A percentile compares a stretch with the other conserved stretches of the same genome.
phyloP scores from a whole-genome alignment of 441 rosid species.

The Capsella rubella region DNA sequence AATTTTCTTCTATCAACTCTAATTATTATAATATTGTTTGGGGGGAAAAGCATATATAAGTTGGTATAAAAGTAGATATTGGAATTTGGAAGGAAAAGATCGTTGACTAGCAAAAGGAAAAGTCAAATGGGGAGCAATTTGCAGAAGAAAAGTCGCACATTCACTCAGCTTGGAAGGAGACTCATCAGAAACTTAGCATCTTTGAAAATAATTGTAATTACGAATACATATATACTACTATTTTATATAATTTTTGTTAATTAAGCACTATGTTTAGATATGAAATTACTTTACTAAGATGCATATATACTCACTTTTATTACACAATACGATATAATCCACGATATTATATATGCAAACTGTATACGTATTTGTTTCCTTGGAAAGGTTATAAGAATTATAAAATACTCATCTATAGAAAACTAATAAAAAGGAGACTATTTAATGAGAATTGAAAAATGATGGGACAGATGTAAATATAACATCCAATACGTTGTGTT shows the following conservation, averaged over 20 bases:
- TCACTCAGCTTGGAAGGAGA: constrained; percentile 32
- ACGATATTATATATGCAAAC: constrained; percentile 8
- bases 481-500: neutral
- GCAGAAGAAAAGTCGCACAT: constrained; percentile 27
- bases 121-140: constrained; percentile 28
- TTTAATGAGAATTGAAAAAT: neutral
- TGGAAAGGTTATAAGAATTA: neutral
- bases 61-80: neutral
- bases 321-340: constrained; percentile 16
- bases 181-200: constrained; percentile 35
- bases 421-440: neutral
- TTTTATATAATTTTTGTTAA: constrained; percentile 16
- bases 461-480: constrained; percentile 26
- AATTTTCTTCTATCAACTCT: neutral
- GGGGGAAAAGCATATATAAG: neutral
- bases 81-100: neutral
- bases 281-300: constrained; percentile 44
- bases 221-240: neutral
- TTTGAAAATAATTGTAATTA: constrained; percentile 33
- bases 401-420: neutral
- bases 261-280: constrained; percentile 40
- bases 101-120: constrained; percentile 27
- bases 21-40: neutral
- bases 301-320: constrained; percentile 42
- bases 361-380: constrained; percentile 13